Conservation (phyloP, 441 rosid genomes). For the Capsella rubella region DNA sequence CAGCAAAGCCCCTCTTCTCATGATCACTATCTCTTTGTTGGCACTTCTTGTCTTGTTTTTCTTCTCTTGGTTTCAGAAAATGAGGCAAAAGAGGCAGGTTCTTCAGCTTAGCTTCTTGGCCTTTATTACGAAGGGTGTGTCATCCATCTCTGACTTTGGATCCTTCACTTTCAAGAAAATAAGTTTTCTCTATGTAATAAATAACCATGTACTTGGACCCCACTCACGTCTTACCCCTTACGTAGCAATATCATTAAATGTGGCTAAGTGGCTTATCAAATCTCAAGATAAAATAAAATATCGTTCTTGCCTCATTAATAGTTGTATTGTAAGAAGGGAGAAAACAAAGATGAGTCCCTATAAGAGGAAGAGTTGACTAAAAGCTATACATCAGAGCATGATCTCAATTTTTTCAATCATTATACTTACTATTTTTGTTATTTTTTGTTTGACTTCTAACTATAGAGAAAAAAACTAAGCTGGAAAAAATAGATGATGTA, state of each 20-base stretch:
- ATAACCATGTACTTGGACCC: conserved; percentile 17
- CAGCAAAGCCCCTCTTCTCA: conserved; percentile 19
- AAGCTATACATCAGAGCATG: neutral
- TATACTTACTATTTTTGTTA: neutral
- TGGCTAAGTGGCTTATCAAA: neutral
- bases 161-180: conserved; percentile 23
- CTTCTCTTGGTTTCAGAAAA: neutral
- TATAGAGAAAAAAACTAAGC: too few relatives aligned
- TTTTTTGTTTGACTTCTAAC: neutral
- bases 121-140: neutral
- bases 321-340: too few relatives aligned
- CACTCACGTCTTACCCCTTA: conserved; percentile 19
- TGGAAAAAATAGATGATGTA: too few relatives aligned
- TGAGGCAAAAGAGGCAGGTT: neutral
- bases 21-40: neutral
- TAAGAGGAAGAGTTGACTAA: conserved; percentile 25
- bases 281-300: conserved; percentile 16
- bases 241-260: conserved; percentile 7
- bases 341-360: too few relatives aligned
- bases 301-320: too few relatives aligned
- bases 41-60: neutral
- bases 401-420: neutral
- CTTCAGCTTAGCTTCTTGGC: neutral
- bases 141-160: conserved; percentile 13
- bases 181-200: neutral